Evolutionary conservation across 257 asterid genomes (phyloP), one percentile per base, ranked within the genome.

Genomic region (Solanum pimpinellifolium): DNA sequence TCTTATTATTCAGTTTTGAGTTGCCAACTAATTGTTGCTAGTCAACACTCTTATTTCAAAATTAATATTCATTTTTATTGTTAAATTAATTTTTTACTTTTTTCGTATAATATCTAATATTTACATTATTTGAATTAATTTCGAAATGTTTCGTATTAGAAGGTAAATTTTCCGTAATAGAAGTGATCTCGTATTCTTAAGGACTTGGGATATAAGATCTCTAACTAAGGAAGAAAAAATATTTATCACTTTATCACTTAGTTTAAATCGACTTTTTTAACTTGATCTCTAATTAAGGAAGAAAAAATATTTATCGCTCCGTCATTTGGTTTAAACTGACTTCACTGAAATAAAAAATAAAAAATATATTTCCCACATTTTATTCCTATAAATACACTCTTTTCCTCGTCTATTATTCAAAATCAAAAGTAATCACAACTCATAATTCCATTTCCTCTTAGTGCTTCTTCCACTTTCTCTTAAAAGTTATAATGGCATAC

Each of bases 401-500:
- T 44, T 42, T 25, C 39, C 39, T 23, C 0, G 6, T 3, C 60
- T 0, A 1, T 14, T 42, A 9, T 4, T 44, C 39, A 72, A 33
- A 72, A 16, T 33, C 59, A 72, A n/a, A 62, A 9, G 9, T 8
- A 39, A 14, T 85, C 42, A 29, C 62, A 46, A 16, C 82, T 39
- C 27, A 37, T 33, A 72, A 23, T 75, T 41, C 83, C 49, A 39
- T 20, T 44, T 37, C 7, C 68, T 86, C 49, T 76, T 23, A 10
- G 69, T 41, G 59, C 18, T 75, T 23, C 20, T 23, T 41, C 83
- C 3, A 25, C 83, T 75, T 21, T 75, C 18, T 75, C 33, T 6
- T n/a, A 3, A 41, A 76, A 9, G 60, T 35, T n/a, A 76, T 0
- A 42, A 91, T 91, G 93, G 92, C 92, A 83, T 90, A 11, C 83